Evolutionary conservation across 1,139 yeast species (phyloP).

Genomic region (Saccharomyces hybrid): DNA sequence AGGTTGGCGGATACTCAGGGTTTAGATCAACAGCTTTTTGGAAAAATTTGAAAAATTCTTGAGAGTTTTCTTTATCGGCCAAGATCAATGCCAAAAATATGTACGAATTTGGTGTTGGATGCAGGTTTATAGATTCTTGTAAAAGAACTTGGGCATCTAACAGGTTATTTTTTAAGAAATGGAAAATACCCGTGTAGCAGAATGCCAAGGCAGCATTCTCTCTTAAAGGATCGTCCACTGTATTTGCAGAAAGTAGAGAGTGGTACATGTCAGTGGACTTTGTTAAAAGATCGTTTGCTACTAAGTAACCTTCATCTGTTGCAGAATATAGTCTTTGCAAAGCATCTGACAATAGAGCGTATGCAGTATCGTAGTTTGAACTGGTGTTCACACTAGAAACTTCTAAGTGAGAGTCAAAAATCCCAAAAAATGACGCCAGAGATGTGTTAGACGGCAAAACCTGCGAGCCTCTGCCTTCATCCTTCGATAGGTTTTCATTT

Average conservation of each 20-base stretch:
- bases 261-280: slow-evolving; percentile 57
- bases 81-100: slow-evolving; percentile 72
- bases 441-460: slow-evolving; percentile 78
- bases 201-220: slow-evolving; percentile 57
- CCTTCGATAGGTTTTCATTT: slow-evolving; percentile 46
- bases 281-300: slow-evolving; percentile 58
- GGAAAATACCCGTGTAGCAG: slow-evolving; percentile 74
- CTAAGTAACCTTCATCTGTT: slow-evolving; percentile 62
- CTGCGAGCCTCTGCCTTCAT: slow-evolving; percentile 27
- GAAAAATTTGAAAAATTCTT: slow-evolving; percentile 45
- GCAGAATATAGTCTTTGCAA: slow-evolving; percentile 53
- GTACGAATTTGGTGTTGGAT: slow-evolving; percentile 74
- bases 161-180: slow-evolving; percentile 68
- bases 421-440: slow-evolving; percentile 74
- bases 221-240: slow-evolving; percentile 30
- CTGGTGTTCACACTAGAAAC: slow-evolving; percentile 33
- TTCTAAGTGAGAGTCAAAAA: slow-evolving; percentile 29
- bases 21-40: slow-evolving; percentile 61
- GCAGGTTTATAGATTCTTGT: slow-evolving; percentile 51
- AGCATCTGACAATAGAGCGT: slow-evolving; percentile 60
- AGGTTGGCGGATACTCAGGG: slow-evolving; percentile 67
- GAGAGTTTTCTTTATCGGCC: slow-evolving; percentile 72
- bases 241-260: slow-evolving; percentile 30
- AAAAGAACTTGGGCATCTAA: slow-evolving; percentile 50
- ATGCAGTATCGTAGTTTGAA: slow-evolving; percentile 37